Base-by-base conservation (phyloP, 1,284 basidiomycete species). In the Ceratobasidium sp. region DNA sequence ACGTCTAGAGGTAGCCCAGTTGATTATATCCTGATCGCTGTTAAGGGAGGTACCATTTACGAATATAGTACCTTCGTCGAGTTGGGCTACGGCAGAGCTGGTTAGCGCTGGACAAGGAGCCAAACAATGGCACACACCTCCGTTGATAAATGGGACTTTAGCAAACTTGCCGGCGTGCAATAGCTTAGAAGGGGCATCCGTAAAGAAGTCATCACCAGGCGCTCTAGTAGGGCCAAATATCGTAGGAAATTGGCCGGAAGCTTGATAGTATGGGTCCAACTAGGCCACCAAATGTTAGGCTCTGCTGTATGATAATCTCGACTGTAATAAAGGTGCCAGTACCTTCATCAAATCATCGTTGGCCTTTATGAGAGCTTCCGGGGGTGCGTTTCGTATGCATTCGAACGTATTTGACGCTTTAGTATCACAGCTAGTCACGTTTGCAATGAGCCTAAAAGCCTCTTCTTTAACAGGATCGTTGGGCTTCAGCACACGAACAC, bases 101-200 rank as follows among this genome's bases (percentile, higher is more conserved):
- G 20, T 20, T 44, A 33, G 33, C 33, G 44, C 15, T 12, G 65
- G 20, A 38, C 17, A 23, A 44, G 42, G 33, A 26, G 26, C 12
- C 13, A 9, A 20, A 28, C 2, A 12, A n/a, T 10, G 5, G 12
- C n/a, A 42, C 38, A 69, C 40, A 52, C 80, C 78, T 54, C 86
- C 84, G 17, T 82, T 81, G 70, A 86, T 84, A 77, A 84, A 85
- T 0, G 86, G 85, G 13, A 84, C 82, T 42, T 82, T 81, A 0
- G 82, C 81, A 68, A 84, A 83, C 40, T 79, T 65, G n/a, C 83
- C 84, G 57, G 80, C 59, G 12, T 79, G 77, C 26, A 86, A 66
- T 42, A 85, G 79, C 33, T 78, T 75, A 66, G 82, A 79, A 17
- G 85, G 82, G 3, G 81, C 81, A 40, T 81, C 81, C 12, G 83